Evolutionary conservation across 495 filamentous ascomycete species (phyloP), one percentile per base, ranked within the genome.

Genomic region (Pseudomonodictys pantanalensis): DNA sequence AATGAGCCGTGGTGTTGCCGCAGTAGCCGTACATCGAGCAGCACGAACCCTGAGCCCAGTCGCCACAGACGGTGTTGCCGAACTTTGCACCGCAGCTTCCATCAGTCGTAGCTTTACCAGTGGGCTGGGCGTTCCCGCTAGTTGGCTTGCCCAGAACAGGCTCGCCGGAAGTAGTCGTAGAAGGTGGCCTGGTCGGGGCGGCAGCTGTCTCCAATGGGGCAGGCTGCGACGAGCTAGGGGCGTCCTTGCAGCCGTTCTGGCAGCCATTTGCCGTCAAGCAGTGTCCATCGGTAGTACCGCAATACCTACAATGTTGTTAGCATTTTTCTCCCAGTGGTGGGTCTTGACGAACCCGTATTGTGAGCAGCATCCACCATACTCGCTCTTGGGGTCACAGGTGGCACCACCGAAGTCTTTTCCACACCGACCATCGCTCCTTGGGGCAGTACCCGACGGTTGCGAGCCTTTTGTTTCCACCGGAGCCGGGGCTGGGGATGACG

Each of bases 1-100:
- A 79, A 51, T 78, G 76, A 29, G 73, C 60, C 45, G 67, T 67
- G 17, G 69, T 68, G 52, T 68, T 69, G 12, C 72, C 72, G 44
- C 72, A 75, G 58, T 66, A 75, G 26, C 78, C 78, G 63, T 79
- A 82, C 71, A 76, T 71, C 22, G 75, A 78, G 61, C 79, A 81
- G 62, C 79, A 81, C 57, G 68, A 60, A 25, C 79, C 79, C 38
- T 75, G 71, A 11, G 65, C 59, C 78, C 78, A 81, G 50, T 78
- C 64, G 9, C 79, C 78, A 58, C 79, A 81, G 9, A 78, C 60
- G 11, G 73, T 76, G 17, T 71, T 72, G 22, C 71, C 73, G 60
- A 78, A 78, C 17, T 57, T 66, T 18, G 68, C 66, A 51, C 79
- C 79, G 52, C 79, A 82, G 48, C 71, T 74, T n/a, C 79, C 79